phyloP scores from a whole-genome alignment of 2,329 filamentous ascomycete species.

The Monilinia aucupariae region DNA sequence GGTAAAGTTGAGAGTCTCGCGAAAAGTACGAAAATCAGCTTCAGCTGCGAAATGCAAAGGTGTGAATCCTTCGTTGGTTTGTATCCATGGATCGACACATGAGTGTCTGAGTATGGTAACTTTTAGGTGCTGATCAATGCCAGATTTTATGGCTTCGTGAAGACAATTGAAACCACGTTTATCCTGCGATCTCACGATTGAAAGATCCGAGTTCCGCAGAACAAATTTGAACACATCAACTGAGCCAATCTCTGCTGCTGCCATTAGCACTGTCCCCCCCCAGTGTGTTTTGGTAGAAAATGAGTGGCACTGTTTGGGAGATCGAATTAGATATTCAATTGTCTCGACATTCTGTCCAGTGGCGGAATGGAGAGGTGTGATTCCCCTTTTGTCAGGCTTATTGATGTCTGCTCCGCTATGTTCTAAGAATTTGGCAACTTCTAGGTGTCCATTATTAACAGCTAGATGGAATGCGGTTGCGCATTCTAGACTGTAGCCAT shows the following conservation, averaged over 20 bases:
- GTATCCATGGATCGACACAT: not conserved
- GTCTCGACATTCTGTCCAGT: not conserved
- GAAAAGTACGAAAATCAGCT: not conserved
- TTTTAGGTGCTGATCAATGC: no score
- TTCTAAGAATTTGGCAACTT: not conserved
- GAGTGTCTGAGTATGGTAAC: not conserved
- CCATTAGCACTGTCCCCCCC: not conserved
- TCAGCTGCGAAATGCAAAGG: not conserved
- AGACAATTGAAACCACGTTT: not conserved
- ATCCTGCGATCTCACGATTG: not conserved
- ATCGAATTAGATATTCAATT: not conserved
- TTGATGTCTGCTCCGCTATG: not conserved
- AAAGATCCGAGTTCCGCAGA: not conserved
- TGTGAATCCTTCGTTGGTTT: not conserved
- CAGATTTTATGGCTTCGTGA: not conserved
- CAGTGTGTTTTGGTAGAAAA: not conserved
- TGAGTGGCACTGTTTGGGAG: not conserved
- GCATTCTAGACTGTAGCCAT: not conserved
- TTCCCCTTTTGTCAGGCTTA: not conserved
- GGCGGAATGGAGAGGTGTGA: not conserved
- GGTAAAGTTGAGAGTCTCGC: not conserved
- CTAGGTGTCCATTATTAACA: not conserved
- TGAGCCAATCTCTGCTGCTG: not conserved
- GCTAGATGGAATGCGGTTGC: not conserved
- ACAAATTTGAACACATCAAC: not conserved